Evolutionary conservation across 108 stramenopile species (phyloP), one percentile per base, ranked within the genome.

Genomic region (Craspedostauros australis): DNA sequence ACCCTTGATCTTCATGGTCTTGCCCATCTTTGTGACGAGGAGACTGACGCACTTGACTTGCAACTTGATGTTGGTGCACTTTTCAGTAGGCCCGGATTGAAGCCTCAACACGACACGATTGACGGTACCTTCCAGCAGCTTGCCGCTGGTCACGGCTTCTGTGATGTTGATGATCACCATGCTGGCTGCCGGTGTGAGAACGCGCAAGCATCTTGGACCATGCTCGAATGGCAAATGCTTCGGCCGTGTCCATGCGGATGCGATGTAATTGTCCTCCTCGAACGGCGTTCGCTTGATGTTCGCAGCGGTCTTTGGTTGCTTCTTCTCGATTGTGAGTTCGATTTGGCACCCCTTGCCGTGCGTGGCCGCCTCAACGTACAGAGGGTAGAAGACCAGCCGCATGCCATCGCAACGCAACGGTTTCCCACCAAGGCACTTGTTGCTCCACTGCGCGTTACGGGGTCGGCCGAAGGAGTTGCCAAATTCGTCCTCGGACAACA

Each of bases 91-190:
- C 14, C 72, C 82, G 5, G 86, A 77, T 45, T 69, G 21, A 5
- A 92, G 44, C 32, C 62, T 63, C 6, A 88, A 71, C 8, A 88
- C 33, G 40, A 84, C 63, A 11, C 91, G 73, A 62, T 92, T 92
- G 30, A 92, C 78, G n/a, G 86, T 88, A 8, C 91, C 91, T 66
- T 88, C 84, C 37, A 88, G 48, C 5, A 61, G 82, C 26, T 70
- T 79, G 16, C 77, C 73, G 36, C 60, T 54, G 16, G 80, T 74
- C 8, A 54, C 29, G 15, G 52, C 27, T 2, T 79, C 60, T 1
- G 91, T 82, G 40, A 92, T 36, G 54, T 92, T 80, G 1, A 65
- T 75, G 1, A 88, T 53, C 12, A 43, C 39, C 74, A 92, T 66
- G 16, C 72, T 61, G 27, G 91, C 61, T n/a, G 66, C 61, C 29